These are phyloP conservation scores for Alternaria metachromatica DNA, from an alignment of 2,329 filamentous ascomycete species.

Conservation along the genomic window DNA sequence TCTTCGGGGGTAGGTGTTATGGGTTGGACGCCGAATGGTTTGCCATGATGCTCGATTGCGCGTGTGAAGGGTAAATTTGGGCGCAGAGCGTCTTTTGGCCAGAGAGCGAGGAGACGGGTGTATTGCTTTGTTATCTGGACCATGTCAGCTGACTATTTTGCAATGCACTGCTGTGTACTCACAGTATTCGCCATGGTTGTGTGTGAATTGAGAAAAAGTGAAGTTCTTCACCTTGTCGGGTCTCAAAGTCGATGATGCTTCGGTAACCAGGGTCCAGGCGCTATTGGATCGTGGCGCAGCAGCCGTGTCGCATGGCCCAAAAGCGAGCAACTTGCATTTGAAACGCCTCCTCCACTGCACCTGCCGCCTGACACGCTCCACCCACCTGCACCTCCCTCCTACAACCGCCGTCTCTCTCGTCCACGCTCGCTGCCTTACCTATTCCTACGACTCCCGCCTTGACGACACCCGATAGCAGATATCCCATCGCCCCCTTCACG, in stretches of 20 bases:
- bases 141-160: constrained; percentile 1
- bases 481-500: neutral
- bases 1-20: constrained; percentile 25
- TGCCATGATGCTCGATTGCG: constrained; percentile 51
- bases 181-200: constrained; percentile 27
- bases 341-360: constrained; percentile 17
- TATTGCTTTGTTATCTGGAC: constrained; percentile 55
- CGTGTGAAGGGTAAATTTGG: constrained; percentile 56
- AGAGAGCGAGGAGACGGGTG: constrained; percentile 56
- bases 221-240: neutral
- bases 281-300: constrained; percentile 12
- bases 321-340: constrained; percentile 8
- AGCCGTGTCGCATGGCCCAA: constrained; percentile 2
- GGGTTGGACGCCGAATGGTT: constrained; percentile 37
- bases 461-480: neutral
- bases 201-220: neutral
- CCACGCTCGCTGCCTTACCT: constrained; percentile 8
- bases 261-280: constrained; percentile 1
- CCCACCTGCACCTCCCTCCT: constrained; percentile 4
- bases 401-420: constrained; percentile 9
- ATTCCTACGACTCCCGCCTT: neutral
- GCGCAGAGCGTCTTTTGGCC: constrained; percentile 59
- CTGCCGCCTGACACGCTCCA: constrained; percentile 14
- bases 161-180: neutral
- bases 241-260: constrained; percentile 20